phyloP scores from a whole-genome alignment of 2,329 filamentous ascomycete species.

The Fusarium continuum region DNA sequence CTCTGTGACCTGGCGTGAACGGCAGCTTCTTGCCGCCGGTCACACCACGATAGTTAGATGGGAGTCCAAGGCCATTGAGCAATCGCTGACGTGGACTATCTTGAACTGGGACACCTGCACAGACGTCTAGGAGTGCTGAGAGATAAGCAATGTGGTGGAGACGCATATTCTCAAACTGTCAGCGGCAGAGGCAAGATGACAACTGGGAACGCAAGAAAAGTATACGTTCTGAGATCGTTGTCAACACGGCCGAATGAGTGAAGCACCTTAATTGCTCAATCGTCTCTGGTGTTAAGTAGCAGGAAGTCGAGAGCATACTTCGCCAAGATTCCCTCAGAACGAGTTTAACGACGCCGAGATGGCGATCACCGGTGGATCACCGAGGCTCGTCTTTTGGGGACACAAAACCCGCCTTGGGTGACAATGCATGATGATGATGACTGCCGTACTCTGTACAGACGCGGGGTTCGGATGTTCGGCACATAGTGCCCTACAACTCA shows the following conservation, averaged over 20 bases:
- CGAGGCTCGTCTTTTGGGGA: constrained; percentile 24
- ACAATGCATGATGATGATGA: constrained; percentile 5
- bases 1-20: constrained; percentile 67
- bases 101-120: constrained; percentile 41
- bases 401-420: constrained; percentile 18
- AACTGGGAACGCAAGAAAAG: not conserved
- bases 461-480: constrained; percentile 34
- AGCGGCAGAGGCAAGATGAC: not conserved
- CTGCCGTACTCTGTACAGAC: constrained; percentile 8
- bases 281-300: constrained; percentile 13
- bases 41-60: constrained; percentile 53
- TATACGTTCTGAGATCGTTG: not conserved
- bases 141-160: constrained; percentile 21
- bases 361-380: constrained; percentile 28
- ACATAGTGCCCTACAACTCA: constrained; percentile 9
- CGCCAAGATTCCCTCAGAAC: constrained; percentile 7
- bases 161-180: constrained; percentile 23
- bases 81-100: constrained; percentile 66
- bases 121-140: constrained; percentile 22
- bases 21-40: constrained; percentile 53
- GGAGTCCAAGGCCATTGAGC: constrained; percentile 59
- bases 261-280: constrained; percentile 1
- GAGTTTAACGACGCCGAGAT: constrained; percentile 23
- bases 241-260: not conserved
- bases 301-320: not conserved